phyloP scores from a whole-genome alignment of 2,329 filamentous ascomycete genomes.

The Botrytis medusae region DNA sequence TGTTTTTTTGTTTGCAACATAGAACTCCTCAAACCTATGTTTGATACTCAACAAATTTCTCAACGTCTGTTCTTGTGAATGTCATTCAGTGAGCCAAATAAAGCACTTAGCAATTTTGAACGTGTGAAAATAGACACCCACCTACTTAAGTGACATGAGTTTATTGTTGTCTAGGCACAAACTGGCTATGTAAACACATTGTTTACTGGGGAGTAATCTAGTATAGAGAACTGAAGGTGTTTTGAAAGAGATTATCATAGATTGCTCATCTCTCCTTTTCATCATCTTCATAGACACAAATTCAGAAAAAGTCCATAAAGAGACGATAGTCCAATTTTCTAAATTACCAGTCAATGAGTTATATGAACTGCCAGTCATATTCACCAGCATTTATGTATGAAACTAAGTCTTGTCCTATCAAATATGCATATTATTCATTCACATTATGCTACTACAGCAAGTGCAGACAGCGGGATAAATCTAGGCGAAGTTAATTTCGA shows the following conservation, averaged over 20 bases:
- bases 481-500: neutral
- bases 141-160: neutral
- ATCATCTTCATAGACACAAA: neutral
- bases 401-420: neutral
- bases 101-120: too few species aligned
- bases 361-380: neutral
- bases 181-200: too few species aligned
- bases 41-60: neutral
- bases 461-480: too few species aligned
- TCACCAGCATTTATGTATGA: neutral
- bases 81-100: neutral
- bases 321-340: neutral
- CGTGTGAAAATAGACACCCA: neutral
- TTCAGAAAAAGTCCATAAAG: neutral
- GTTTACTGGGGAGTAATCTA: neutral
- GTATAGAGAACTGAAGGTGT: too few species aligned
- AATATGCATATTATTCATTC: neutral
- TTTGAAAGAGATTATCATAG: too few species aligned
- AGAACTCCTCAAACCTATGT: neutral
- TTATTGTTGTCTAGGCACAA: neutral
- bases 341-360: too few species aligned
- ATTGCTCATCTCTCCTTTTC: too few species aligned
- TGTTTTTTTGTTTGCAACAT: neutral
- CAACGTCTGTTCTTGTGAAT: neutral
- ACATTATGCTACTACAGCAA: neutral